Evolutionary conservation across 2,329 filamentous ascomycete species (phyloP).

Genomic region (Gaeumannomyces sp.): DNA sequence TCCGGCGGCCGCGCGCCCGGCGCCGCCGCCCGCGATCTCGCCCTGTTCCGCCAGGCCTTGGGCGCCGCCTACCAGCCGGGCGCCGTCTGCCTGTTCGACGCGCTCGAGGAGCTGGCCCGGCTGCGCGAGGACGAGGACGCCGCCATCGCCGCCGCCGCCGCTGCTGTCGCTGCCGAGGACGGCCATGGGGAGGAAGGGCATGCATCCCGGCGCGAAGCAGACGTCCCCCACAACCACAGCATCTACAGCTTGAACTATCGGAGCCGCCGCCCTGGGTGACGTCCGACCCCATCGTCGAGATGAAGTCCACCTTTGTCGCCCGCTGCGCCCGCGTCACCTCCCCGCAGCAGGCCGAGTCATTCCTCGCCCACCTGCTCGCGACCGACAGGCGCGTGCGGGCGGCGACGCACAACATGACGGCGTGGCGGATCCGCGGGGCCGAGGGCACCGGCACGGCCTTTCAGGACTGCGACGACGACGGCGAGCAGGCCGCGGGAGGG

Average conservation of each 20-base stretch:
- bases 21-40: conserved; percentile 65
- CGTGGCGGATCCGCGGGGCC: conserved; percentile 73
- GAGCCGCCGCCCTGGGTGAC: conserved; percentile 57
- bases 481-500: conserved; percentile 85
- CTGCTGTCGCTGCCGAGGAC: not conserved
- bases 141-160: conserved; percentile 1
- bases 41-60: conserved; percentile 61
- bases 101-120: conserved; percentile 64
- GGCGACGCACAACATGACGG: conserved; percentile 93
- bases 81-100: conserved; percentile 80
- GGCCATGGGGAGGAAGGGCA: not conserved
- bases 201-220: conserved; percentile 1
- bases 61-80: conserved; percentile 64
- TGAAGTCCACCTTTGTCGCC: conserved; percentile 83
- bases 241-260: no score
- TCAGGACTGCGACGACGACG: conserved; percentile 95
- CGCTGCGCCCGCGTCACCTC: conserved; percentile 65
- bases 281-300: conserved; percentile 68
- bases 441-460: conserved; percentile 44
- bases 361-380: conserved; percentile 67
- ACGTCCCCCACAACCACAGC: conserved; percentile 11
- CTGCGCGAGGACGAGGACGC: conserved; percentile 12
- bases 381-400: conserved; percentile 78
- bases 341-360: conserved; percentile 63
- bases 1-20: conserved; percentile 62